A percentile compares a stretch with the other conserved stretches of the same genome.
Conservation (phyloP, 2,329 filamentous ascomycete genomes). For the Cadophora sp. region DNA sequence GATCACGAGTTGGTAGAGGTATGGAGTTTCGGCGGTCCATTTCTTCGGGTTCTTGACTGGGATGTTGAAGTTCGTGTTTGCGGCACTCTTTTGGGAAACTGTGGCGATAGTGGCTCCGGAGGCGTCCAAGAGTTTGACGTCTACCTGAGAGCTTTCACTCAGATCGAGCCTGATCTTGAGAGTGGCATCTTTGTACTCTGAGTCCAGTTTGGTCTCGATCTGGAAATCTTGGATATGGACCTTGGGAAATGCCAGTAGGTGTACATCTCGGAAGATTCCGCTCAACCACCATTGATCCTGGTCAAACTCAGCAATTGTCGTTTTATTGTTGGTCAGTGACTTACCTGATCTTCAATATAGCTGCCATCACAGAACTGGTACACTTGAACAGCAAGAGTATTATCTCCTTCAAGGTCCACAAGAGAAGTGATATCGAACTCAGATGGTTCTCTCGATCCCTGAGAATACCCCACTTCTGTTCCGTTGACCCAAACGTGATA, state of each 20-base stretch:
- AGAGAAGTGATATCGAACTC: constrained; percentile 62
- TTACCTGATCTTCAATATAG: constrained; percentile 59
- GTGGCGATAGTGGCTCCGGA: constrained; percentile 49
- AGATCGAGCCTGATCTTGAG: constrained; percentile 57
- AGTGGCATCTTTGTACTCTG: constrained; percentile 55
- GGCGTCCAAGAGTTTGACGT: constrained; percentile 52
- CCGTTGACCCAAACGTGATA: constrained; percentile 65
- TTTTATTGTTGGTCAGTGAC: background rate
- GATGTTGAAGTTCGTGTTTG: constrained; percentile 30
- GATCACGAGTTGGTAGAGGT: constrained; percentile 61
- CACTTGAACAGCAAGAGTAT: constrained; percentile 55
- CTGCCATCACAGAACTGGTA: constrained; percentile 64
- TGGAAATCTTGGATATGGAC: constrained; percentile 57
- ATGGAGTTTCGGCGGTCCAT: constrained; percentile 73
- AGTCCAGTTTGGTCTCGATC: constrained; percentile 60
- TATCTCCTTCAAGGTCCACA: constrained; percentile 41
- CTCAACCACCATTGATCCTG: constrained; percentile 60
- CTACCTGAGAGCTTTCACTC: constrained; percentile 44
- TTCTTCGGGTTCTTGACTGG: constrained; percentile 60
- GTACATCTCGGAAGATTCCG: constrained; percentile 61
- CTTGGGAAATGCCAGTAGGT: constrained; percentile 55
- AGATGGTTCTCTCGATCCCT: constrained; percentile 61
- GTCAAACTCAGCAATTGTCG: constrained; percentile 2
- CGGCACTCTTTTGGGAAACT: constrained; percentile 28
- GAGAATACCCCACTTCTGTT: constrained; percentile 59